Base-by-base conservation (phyloP, 306 rosid genomes). In the Pyrus communis region DNA sequence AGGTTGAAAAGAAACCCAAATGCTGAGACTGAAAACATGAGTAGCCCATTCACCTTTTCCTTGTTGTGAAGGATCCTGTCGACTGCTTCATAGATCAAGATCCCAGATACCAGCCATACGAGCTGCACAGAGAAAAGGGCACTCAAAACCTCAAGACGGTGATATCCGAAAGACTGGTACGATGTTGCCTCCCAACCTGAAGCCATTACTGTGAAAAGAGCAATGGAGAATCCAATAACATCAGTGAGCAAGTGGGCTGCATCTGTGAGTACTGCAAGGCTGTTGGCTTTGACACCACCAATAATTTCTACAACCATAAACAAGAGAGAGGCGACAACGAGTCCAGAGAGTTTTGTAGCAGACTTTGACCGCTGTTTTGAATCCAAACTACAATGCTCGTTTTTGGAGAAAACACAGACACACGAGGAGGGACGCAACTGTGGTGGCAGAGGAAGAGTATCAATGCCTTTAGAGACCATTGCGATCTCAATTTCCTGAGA, bases 241-340 rank as follows among this genome's bases (percentile, higher is more conserved):
- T 95, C 97, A 68, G 96, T 86, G 23, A 95, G 91, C 87, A 95
- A 85, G 84, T 95, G 99, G 8, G 88, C 97, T 69, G 99, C 99
- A 84, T 95, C 98, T 12, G 93, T 85, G 46, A 92, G 81, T 63
- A 95, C 90, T 10, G 98, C 87, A 31, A 92, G 88, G 82, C 99
- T 95, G 74, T 92, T 90, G 75, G 99, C 86, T 86, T 85, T 92
- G 70, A 91, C 10, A 63, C 99, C 99, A 60, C 99, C 99, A 66
- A 89, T 70, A 69, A 86, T 68, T 81, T 95, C 98, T 57, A 90
- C 93, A 38, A 85, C 69, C 91, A 89, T 88, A 42, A 91, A 93
- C 74, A 90, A 9, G 7, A 81, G 59, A 82, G 86, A 95, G 79
- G 91, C 88, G 21, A 83, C 28, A 75, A 92, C 81, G 19, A 95